Evolutionary conservation across 495 filamentous ascomycete species (phyloP), one percentile per base, ranked within the genome.

Genomic region (Bryoglossum gracile): DNA sequence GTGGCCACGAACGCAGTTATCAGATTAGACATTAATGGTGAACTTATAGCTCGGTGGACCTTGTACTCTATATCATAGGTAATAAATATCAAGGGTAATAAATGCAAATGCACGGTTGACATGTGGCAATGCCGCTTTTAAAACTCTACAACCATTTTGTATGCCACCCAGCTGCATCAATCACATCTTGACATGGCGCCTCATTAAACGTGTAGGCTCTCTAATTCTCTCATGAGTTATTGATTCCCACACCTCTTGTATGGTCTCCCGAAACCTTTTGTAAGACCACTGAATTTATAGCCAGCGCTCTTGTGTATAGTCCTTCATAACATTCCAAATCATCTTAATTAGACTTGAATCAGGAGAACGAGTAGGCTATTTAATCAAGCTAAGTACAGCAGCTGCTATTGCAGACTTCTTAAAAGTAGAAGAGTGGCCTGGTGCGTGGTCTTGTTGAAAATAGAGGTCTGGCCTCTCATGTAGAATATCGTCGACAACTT

Each of bases 181-280:
- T 30, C 26, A 30, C 26, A 30, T 5, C 26, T 13, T 13, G 26
- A 30, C 26, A 30, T 30, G 26, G 26, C 26, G 13, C 13, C 26
- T 30, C 26, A 5, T 30, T 6, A 30, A n/a, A n/a, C n/a, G n/a
- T n/a, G n/a, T 30, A 5, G 30, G 16, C 16, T 44, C 41, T 18
- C 16, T 44, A 30, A 44, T 44, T 44, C 23, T 44, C 22, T 8
- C 41, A n/a, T 44, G 23, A 4, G 41, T 44, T 28, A 44, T 44
- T 44, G 23, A 44, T 26, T 44, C 25, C 24, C 25, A 44, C 8
- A 24, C 41, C 21, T 44, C 41, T 30, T 28, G 21, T 24, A 44
- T 24, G 14, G 17, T 23, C 6, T 11, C 13, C 24, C 19, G 25
- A 13, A 44, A 24, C 25, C 8, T 44, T 14, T 26, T 26, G 30